Base-by-base conservation (phyloP, 164 flowering plant genomes). In the Protea cynaroides region DNA sequence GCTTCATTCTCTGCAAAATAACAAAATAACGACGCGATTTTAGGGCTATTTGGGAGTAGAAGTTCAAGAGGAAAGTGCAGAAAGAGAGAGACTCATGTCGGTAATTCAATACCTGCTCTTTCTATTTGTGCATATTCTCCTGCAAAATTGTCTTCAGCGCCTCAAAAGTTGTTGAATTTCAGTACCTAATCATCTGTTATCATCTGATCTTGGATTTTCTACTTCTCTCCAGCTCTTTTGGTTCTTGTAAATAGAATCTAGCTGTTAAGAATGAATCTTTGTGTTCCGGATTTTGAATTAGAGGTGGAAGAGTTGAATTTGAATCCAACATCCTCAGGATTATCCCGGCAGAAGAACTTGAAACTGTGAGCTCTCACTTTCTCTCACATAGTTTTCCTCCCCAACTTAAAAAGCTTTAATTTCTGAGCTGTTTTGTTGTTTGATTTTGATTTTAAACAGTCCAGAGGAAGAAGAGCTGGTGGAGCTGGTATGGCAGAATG, bases 401-500 rank as follows among this genome's bases (percentile, higher is more conserved):
- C 40, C 4, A 37, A 37, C n/a, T n/a, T n/a, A n/a, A n/a, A n/a
- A n/a, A n/a, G n/a, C n/a, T n/a, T n/a, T 8, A 40, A 40, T 12
- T 8, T 9, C 46, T 8, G 14, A 40, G 14, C 46, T 1, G 8
- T 40, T 40, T 14, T 24, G 1, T 59, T 56, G 25, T 15, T 11
- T 25, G 0, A 54, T 57, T 54, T 37, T 40, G 12, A 21, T 56
- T 49, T 23, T 12, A 15, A 21, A 51, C 74, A 82, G 89, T 74
- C 70, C 49, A 0, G 92, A 40, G 46, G 46, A 81, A 2, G 88
- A 88, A 14, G 92, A 83, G 18, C 74, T 93, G 29, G 77, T 87
- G 86, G 98, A 93, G 80, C 75, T 93, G 52, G 63, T 88, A 24
- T 93, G 98, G 97, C 89, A 82, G 29, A 80, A 93, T 73, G 96